Evolutionary conservation across 805 yeast genomes (phyloP).

Genomic region (Pichia occidentalis): DNA sequence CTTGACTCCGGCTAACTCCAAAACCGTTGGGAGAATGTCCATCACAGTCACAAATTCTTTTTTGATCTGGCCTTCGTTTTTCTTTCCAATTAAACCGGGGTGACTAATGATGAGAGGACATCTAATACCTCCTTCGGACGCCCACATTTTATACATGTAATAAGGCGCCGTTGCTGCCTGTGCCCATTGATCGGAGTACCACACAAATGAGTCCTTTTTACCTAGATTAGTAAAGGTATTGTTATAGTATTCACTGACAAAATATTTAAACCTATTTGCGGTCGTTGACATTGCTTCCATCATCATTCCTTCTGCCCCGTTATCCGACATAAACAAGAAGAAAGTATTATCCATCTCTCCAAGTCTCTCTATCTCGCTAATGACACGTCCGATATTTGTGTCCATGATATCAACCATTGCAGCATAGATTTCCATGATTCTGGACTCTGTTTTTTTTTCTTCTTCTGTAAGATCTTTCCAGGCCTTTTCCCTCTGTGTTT

Average conservation of each 20-base stretch:
- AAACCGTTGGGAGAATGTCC: conserved; percentile 53
- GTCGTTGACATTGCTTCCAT: conserved; percentile 48
- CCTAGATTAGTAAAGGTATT: conserved; percentile 45
- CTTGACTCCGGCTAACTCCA: conserved; percentile 41
- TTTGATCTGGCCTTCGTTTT: conserved; percentile 27
- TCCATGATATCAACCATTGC: conserved; percentile 58
- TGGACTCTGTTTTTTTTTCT: conserved; percentile 33
- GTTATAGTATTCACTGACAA: conserved; percentile 33
- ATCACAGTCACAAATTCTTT: conserved; percentile 46
- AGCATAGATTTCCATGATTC: conserved; percentile 53
- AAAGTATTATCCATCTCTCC: conserved; percentile 49
- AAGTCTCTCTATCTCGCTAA: conserved; percentile 34
- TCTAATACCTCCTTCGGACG: conserved; percentile 54
- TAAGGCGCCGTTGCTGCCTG: conserved; percentile 57
- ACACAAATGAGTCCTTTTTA: conserved; percentile 39
- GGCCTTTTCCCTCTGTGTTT: conserved; percentile 34
- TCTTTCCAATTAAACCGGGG: conserved; percentile 29
- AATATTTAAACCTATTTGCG: conserved; percentile 22
- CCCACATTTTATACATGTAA: conserved; percentile 49
- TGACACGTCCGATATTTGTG: conserved; percentile 42
- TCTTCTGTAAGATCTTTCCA: conserved; percentile 39
- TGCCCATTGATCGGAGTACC: conserved; percentile 55
- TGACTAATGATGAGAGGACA: conserved; percentile 46
- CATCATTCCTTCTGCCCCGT: conserved; percentile 59
- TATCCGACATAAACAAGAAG: conserved; percentile 55